phyloP scores from a whole-genome alignment of 2,329 filamentous ascomycete species.

The Didymella keratinophila region DNA sequence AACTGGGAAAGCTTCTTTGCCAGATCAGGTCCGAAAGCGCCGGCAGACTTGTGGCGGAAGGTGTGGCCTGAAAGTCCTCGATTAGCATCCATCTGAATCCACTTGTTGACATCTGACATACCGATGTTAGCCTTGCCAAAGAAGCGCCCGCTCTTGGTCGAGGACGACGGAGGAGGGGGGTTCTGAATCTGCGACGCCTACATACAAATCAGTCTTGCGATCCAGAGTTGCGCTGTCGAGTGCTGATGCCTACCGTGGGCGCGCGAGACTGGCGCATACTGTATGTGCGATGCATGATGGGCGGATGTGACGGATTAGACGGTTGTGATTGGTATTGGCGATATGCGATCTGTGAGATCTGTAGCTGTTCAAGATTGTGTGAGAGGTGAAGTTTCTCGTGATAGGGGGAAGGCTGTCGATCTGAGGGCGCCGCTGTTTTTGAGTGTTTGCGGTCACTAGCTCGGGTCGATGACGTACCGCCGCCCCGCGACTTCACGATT shows the following conservation, averaged over 20 bases:
- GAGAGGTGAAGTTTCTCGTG: slow-evolving; percentile 8
- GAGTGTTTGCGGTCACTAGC: slow-evolving; percentile 23
- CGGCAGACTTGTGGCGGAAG: slow-evolving; percentile 76
- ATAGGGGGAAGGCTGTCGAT: slow-evolving; percentile 14
- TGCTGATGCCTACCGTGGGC: slow-evolving; percentile 65
- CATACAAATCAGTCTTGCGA: slow-evolving; percentile 3
- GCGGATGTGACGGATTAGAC: slow-evolving; percentile 13
- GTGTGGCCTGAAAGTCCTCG: slow-evolving; percentile 64
- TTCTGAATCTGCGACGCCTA: slow-evolving; percentile 85
- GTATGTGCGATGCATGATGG: slow-evolving; percentile 93
- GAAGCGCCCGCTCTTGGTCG: slow-evolving; percentile 88
- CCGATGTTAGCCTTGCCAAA: slow-evolving; percentile 87
- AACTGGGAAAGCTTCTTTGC: slow-evolving; percentile 97
- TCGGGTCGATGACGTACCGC: slow-evolving; percentile 18
- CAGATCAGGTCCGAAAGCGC: slow-evolving; percentile 83
- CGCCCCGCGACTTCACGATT: slow-evolving; percentile 14
- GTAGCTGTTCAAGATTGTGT: neutral
- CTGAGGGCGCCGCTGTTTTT: slow-evolving; percentile 22
- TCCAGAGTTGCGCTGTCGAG: neutral
- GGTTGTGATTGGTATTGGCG: neutral
- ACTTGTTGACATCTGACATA: slow-evolving; percentile 54
- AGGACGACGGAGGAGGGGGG: slow-evolving; percentile 88
- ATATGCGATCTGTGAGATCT: slow-evolving; percentile 2
- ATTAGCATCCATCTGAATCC: neutral
- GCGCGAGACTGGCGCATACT: slow-evolving; percentile 85